Evolutionary conservation across 345 rosid species (phyloP).

Genomic region (Salix exigua): DNA sequence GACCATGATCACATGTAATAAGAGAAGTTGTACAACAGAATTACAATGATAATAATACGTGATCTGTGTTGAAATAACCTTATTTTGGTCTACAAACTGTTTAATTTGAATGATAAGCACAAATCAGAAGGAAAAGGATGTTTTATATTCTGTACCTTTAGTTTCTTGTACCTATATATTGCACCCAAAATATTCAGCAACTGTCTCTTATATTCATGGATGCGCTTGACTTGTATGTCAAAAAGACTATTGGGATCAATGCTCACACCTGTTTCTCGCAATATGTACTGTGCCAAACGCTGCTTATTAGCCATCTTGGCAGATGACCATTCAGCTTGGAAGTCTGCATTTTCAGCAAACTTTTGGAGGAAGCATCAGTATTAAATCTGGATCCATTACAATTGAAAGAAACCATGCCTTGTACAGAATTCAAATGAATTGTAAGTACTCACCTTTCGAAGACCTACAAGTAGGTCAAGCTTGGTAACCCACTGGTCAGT

Average conservation of each 20-base stretch:
- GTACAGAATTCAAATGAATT: neutral
- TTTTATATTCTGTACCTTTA: constrained; percentile 57
- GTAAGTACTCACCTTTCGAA: constrained; percentile 53
- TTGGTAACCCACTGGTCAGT: constrained; percentile 85
- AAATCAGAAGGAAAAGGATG: neutral
- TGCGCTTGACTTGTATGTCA: constrained; percentile 97
- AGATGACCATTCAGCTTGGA: constrained; percentile 88
- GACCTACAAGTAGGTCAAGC: constrained; percentile 82
- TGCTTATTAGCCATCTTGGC: constrained; percentile 88
- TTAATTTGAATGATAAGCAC: neutral
- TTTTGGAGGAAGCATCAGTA: constrained; percentile 36
- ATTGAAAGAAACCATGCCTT: constrained; percentile 6
- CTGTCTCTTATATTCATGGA: constrained; percentile 97
- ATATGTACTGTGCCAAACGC: constrained; percentile 68
- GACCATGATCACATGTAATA: too few relatives aligned
- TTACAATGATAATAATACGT: neutral
- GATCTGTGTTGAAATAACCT: neutral
- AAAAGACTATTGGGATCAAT: constrained; percentile 79
- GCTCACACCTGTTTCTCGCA: constrained; percentile 69
- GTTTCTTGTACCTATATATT: constrained; percentile 78
- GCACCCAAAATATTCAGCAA: constrained; percentile 86
- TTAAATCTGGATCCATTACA: constrained; percentile 2
- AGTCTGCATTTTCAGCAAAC: constrained; percentile 70
- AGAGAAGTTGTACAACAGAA: neutral
- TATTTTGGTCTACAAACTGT: neutral